Percentiles rank a stretch among this genome's conserved stretches.
Evolutionary conservation across 1,284 basidiomycete species (phyloP).

Genomic region (Marasmius oreades): DNA sequence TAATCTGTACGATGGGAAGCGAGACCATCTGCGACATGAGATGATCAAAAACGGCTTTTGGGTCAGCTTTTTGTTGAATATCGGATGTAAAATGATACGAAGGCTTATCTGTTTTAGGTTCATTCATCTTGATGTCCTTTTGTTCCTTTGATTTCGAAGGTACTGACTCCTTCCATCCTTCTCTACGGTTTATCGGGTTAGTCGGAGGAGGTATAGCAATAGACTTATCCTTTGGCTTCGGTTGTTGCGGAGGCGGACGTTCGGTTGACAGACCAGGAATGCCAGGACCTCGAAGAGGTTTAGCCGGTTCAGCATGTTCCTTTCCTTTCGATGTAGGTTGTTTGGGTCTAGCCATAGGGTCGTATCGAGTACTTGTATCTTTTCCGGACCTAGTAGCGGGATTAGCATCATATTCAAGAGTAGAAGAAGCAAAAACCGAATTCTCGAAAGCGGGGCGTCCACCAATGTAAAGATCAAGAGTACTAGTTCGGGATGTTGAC

Average conservation of each 20-base stretch:
- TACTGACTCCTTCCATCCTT: too few species aligned
- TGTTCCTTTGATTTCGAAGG: neutral
- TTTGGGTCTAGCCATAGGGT: neutral
- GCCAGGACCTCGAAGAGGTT: neutral
- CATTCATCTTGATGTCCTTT: constrained; percentile 11
- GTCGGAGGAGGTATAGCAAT: constrained; percentile 7
- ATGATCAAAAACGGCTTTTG: constrained; percentile 2
- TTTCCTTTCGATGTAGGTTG: neutral
- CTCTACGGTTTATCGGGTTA: constrained; percentile 15
- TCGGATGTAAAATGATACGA: constrained; percentile 14
- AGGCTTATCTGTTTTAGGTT: constrained; percentile 3
- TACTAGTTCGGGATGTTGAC: neutral
- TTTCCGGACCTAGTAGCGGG: constrained; percentile 5
- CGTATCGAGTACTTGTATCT: neutral
- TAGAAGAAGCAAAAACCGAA: too few species aligned
- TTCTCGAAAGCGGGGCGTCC: too few species aligned
- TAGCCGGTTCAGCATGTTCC: neutral
- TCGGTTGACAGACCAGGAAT: too few species aligned
- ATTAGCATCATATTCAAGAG: neutral
- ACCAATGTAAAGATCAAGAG: neutral
- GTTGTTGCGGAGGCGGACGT: too few species aligned
- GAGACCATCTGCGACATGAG: constrained; percentile 1
- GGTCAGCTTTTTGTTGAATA: constrained; percentile 8
- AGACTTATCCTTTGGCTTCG: neutral
- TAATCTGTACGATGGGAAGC: constrained; percentile 3